phyloP scores from a whole-genome alignment of 1,284 basidiomycete species.

The Xerocomus nothofagi region DNA sequence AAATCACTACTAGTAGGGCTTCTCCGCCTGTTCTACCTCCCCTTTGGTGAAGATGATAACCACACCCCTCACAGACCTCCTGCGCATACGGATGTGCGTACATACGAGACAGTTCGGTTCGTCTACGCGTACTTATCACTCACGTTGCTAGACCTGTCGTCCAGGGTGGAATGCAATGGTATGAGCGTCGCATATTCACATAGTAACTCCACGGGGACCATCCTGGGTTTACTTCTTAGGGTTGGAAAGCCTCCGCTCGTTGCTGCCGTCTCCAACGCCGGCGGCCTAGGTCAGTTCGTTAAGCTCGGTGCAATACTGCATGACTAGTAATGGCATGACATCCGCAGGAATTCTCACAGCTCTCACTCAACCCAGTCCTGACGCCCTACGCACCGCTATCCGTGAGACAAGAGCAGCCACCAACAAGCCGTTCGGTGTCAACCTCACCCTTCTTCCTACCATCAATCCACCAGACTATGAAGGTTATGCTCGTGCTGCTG shows the following conservation, averaged over 20 bases:
- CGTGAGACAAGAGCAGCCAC: slow-evolving; percentile 72
- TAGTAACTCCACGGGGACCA: not conserved
- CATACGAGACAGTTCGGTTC: not conserved
- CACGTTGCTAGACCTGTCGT: slow-evolving; percentile 58
- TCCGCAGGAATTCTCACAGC: slow-evolving; percentile 77
- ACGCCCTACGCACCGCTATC: slow-evolving; percentile 83
- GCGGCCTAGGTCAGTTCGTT: slow-evolving; percentile 65
- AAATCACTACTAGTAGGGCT: not conserved
- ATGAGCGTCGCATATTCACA: slow-evolving; percentile 21
- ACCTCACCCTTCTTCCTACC: slow-evolving; percentile 86
- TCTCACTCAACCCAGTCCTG: slow-evolving; percentile 83
- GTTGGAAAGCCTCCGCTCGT: slow-evolving; percentile 74
- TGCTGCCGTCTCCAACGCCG: slow-evolving; percentile 84
- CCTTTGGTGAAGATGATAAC: slow-evolving; percentile 31
- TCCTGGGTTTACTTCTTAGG: slow-evolving; percentile 43
- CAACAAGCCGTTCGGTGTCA: slow-evolving; percentile 84
- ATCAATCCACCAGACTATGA: slow-evolving; percentile 92
- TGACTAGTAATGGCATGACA: not conserved
- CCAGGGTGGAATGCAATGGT: slow-evolving; percentile 90
- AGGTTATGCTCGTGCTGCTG: slow-evolving; percentile 77
- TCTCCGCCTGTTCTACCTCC: not conserved
- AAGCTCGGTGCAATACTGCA: not conserved
- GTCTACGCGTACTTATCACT: not conserved
- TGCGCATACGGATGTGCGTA: slow-evolving; percentile 40
- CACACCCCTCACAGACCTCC: slow-evolving; percentile 43